Conservation (phyloP, 176 grass and related monocot species). For the Phyllostachys edulis region DNA sequence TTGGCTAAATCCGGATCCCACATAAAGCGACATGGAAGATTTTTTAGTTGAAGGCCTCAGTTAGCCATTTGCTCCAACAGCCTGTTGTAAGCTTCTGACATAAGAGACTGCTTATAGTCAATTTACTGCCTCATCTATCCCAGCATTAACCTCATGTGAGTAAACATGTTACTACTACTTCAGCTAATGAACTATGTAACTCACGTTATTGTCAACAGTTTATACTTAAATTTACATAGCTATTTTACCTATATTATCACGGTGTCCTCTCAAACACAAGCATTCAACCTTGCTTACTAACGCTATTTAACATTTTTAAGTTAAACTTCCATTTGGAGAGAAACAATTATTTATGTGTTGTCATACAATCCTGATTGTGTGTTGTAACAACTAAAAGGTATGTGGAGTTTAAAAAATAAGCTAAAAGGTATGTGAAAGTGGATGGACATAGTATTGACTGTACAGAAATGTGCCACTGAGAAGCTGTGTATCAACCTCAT, state of each 20-base stretch:
- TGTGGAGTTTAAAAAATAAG: background rate
- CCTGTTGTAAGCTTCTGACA: background rate
- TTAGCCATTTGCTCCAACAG: background rate
- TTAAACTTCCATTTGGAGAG: conserved; percentile 3
- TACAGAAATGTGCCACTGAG: background rate
- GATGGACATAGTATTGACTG: background rate
- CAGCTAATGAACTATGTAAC: background rate
- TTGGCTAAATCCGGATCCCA: too few species aligned
- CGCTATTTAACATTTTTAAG: background rate
- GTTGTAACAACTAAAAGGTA: background rate
- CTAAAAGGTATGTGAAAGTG: background rate
- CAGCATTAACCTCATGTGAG: conserved; percentile 12
- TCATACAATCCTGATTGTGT: background rate
- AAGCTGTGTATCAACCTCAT: background rate
- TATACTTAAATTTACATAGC: background rate
- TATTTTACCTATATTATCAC: background rate
- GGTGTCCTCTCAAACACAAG: background rate
- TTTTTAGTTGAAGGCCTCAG: background rate
- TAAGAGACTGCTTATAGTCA: background rate
- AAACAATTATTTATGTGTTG: background rate
- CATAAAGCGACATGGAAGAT: background rate
- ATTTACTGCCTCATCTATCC: background rate
- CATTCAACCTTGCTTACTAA: conserved; percentile 1
- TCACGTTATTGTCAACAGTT: background rate
- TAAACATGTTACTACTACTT: background rate